phyloP scores from a whole-genome alignment of 2,329 filamentous ascomycete species.

The Trichoderma simmonsii region DNA sequence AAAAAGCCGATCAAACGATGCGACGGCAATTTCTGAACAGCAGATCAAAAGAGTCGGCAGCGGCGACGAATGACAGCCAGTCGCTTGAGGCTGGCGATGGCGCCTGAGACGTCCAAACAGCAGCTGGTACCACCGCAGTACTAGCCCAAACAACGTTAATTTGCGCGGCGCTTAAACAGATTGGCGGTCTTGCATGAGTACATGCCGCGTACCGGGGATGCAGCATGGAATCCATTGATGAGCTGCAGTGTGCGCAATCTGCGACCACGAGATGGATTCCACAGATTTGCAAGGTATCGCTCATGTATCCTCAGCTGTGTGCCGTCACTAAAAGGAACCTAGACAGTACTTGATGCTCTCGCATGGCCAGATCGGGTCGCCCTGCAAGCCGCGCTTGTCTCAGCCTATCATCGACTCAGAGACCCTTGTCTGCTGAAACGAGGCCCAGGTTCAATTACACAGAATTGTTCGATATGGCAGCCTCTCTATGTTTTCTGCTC shows the following conservation, averaged over 20 bases:
- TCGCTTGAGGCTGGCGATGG: slow-evolving; percentile 1
- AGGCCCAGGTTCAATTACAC: background rate
- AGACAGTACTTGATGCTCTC: background rate
- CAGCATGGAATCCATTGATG: background rate
- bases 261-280: background rate
- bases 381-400: slow-evolving; percentile 1
- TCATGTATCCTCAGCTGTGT: background rate
- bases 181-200: background rate
- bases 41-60: background rate
- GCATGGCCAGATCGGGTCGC: background rate
- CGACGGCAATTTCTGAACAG: background rate
- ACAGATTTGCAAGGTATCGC: background rate
- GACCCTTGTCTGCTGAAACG: slow-evolving; percentile 12
- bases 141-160: background rate
- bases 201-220: background rate
- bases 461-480: background rate
- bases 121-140: background rate
- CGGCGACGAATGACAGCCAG: slow-evolving; percentile 15
- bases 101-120: background rate
- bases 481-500: background rate
- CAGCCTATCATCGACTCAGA: background rate
- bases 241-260: background rate
- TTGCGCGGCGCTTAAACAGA: slow-evolving; percentile 13
- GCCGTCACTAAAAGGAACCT: background rate
- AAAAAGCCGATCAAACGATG: background rate